Evolutionary conservation across 2,329 filamentous ascomycete species (phyloP), one percentile per base, ranked within the genome.

Genomic region (Cryphonectria parasitica): DNA sequence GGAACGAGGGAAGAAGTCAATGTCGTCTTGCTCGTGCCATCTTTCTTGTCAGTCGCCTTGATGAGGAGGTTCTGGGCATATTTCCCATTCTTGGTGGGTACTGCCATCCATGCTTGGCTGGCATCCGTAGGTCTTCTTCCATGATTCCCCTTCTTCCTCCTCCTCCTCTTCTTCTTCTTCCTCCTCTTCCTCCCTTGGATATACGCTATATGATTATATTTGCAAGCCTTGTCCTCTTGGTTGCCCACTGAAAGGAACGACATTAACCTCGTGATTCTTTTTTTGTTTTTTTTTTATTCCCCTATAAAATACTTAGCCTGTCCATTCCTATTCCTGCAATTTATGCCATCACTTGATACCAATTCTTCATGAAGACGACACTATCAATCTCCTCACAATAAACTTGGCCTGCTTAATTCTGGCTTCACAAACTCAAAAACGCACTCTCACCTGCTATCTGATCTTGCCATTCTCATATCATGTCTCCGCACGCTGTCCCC

Each of bases 401-500:
- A 36, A 61, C 31, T 61, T 36, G 15, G 5, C 11, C 31, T 19
- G 0, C n/a, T 36, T 19, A 3, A 5, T 36, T 34, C 28, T 25
- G n/a, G 8, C 5, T 28, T 17, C 15, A 36, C 28, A 17, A 10
- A 36, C 8, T 11, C 39, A 41, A 11, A 25, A n/a, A 15, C 5
- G 2, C 8, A 19, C 34, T n/a, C 58, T n/a, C 58, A 41, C 58
- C 1, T 3, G 7, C 10, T 31, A n/a, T n/a, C 34, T 62, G 22
- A 63, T 15, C 6, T n/a, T 34, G 39, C 61, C 8, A 22, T 15
- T 15, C 8, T n/a, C 8, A 28, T n/a, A 74, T 61, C 31, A 84
- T 85, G 83, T 83, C 83, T 71, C 83, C 82, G 49, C 83, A 84
- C 75, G 82, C 81, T 11, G 74, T 83, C 22, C 69, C 73, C 73